Evolutionary conservation across 169 alveolate species (phyloP), one percentile per base, ranked within the genome.

Genomic region (Sarcocystis neurona): DNA sequence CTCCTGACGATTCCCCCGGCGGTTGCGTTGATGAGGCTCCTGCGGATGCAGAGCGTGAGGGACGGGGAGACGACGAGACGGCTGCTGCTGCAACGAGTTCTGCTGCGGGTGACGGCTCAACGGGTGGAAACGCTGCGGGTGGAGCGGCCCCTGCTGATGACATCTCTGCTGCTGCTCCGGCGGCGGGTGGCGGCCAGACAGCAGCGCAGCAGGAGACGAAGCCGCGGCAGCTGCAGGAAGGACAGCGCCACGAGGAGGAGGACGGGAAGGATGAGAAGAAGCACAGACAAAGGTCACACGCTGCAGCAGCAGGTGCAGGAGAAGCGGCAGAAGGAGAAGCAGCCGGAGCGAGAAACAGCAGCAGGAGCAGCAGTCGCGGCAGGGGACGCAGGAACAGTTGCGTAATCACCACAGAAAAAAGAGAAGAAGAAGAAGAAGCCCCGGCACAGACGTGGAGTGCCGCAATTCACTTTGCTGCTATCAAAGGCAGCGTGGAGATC

Each of bases 381-480:
- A 20, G 72, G 47, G 41, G 2, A 32, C 4, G 70, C 34, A 46
- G 60, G 44, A 41, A 12, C 0, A 20, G 12, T 0, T 39, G 84
- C 41, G 10, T 66, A 48, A 48, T 12, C 23, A 23, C 46, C 23
- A 6, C 84, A 41, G 53, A 48, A 74, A 56, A 10, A 41, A 32
- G 58, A 50, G 58, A 53, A 37, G 39, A 27, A 47, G 77, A 43
- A 27, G 77, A 74, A 27, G 77, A 58, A 56, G 77, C 58, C 48
- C 79, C 90, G 10, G 23, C 47, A 18, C 90, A 85, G 41, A 85
- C 90, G 32, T 79, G 88, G 93, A 93, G 95, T 41, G 91, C 91
- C 43, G 94, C 95, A 2, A 93, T 93, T 60, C 95, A 93, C 66
- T 93, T 93, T 53, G 94, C 95, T 27, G 95, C 95, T 23, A 93